phyloP scores from a whole-genome alignment of 2,329 filamentous ascomycete species.

The Botrytis galanthina region DNA sequence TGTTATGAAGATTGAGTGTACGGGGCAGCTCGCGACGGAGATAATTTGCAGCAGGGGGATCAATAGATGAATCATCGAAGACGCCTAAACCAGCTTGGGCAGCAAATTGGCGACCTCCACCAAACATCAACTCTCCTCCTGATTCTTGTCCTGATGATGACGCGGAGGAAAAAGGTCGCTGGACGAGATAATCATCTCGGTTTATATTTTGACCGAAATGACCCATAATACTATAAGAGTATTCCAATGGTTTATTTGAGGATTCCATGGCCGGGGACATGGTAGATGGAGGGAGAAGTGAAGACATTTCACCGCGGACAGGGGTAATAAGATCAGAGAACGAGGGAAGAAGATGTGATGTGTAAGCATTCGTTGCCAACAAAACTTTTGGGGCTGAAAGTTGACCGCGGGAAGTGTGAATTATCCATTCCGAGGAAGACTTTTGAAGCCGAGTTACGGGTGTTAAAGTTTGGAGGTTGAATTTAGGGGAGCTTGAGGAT shows the following conservation, averaged over 20 bases:
- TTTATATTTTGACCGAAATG: constrained; percentile 43
- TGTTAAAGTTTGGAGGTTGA: constrained; percentile 76
- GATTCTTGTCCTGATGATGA: constrained; percentile 34
- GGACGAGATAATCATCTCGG: constrained; percentile 71
- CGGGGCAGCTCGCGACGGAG: constrained; percentile 33
- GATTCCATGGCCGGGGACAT: constrained; percentile 24
- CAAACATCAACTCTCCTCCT: constrained; percentile 63
- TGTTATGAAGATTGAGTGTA: constrained; percentile 37
- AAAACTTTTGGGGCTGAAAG: constrained; percentile 64
- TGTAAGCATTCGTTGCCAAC: constrained; percentile 82
- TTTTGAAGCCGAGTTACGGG: constrained; percentile 54
- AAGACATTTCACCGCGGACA: constrained; percentile 69
- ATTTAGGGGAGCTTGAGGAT: constrained; percentile 38
- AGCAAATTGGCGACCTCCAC: constrained; percentile 63
- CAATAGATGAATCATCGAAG: constrained; percentile 58
- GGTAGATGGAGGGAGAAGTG: constrained; percentile 56
- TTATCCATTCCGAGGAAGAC: constrained; percentile 48
- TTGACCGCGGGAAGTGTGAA: constrained; percentile 67
- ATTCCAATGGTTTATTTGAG: constrained; percentile 26
- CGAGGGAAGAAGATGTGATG: constrained; percentile 67
- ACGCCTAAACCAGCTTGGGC: constrained; percentile 53
- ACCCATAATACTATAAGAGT: constrained; percentile 58
- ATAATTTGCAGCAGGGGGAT: constrained; percentile 43
- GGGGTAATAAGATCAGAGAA: constrained; percentile 74
- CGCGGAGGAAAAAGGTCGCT: constrained; percentile 52